Evolutionary conservation across 495 filamentous ascomycete genomes (phyloP).

Genomic region (Daldinia concentrica): DNA sequence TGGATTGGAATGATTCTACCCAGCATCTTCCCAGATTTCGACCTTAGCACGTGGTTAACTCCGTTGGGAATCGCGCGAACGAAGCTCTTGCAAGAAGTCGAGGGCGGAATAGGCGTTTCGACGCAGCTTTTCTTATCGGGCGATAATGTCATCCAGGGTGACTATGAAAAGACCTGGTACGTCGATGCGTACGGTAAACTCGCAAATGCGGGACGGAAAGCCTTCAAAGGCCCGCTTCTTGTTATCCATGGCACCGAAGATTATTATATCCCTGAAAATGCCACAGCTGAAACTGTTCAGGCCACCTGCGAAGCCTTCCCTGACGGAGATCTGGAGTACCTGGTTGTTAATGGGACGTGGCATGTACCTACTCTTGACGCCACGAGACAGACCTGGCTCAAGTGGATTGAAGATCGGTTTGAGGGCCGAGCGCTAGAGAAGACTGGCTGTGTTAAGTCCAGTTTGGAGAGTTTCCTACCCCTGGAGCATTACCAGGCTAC

Average conservation of each 20-base stretch:
- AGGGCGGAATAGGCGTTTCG: constrained; percentile 41
- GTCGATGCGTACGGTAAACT: constrained; percentile 41
- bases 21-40: constrained; percentile 30
- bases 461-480: constrained; percentile 45
- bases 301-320: constrained; percentile 45
- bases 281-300: constrained; percentile 43
- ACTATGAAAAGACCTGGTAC: constrained; percentile 35
- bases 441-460: constrained; percentile 21
- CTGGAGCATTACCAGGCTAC: constrained; percentile 38
- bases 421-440: constrained; percentile 28
- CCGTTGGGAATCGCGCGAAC: constrained; percentile 44
- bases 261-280: constrained; percentile 40
- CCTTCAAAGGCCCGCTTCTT: constrained; percentile 56
- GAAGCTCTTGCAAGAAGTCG: constrained; percentile 45
- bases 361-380: constrained; percentile 54
- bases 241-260: constrained; percentile 57
- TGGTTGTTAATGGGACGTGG: constrained; percentile 43
- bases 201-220: constrained; percentile 41
- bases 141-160: constrained; percentile 21
- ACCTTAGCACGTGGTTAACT: constrained; percentile 42
- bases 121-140: constrained; percentile 41
- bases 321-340: not conserved
- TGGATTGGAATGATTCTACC: constrained; percentile 31
- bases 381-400: constrained; percentile 50
- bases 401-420: constrained; percentile 55